These are phyloP conservation scores for Leccinum subgranulosum DNA, from an alignment of 768 basidiomycete genomes.

Conservation along the genomic window DNA sequence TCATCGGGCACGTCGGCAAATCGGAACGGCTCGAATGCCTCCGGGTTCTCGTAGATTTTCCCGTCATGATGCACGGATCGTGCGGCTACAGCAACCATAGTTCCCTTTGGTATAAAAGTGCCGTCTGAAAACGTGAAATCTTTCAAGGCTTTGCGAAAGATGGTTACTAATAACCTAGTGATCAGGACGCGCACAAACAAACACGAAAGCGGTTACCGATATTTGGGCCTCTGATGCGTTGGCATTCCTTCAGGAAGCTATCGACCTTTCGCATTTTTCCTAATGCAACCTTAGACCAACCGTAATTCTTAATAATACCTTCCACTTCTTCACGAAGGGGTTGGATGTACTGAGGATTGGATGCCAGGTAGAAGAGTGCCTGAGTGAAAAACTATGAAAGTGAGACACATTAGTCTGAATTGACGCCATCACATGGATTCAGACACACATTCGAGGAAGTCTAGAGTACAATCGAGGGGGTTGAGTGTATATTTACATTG, in stretches of 20 bases:
- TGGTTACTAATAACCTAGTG: not conserved
- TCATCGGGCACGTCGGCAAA: conserved; percentile 24
- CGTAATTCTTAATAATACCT: not conserved
- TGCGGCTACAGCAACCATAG: conserved; percentile 18
- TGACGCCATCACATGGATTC: not conserved
- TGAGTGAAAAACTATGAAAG: conserved; percentile 27
- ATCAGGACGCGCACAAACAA: conserved; percentile 17
- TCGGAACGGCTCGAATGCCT: conserved; percentile 10
- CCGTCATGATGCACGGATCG: conserved; percentile 20
- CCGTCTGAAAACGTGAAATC: conserved; percentile 38
- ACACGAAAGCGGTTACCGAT: conserved; percentile 19
- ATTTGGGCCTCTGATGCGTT: not conserved
- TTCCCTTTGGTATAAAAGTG: conserved; percentile 36
- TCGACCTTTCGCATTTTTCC: conserved; percentile 35
- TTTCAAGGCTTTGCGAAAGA: conserved; percentile 26
- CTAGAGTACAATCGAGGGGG: not conserved
- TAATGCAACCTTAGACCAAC: conserved; percentile 9
- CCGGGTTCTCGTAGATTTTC: conserved; percentile 30
- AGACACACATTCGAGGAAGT: conserved; percentile 18
- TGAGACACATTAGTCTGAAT: not conserved
- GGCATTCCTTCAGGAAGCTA: conserved; percentile 29
- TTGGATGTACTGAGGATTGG: not conserved
- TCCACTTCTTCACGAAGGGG: not conserved
- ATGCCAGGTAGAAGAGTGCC: not conserved
- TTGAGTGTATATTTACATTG: not conserved